Evolutionary conservation across 371 early-diverging fungal species (phyloP).

Genomic region (Nematocida ausubeli): DNA sequence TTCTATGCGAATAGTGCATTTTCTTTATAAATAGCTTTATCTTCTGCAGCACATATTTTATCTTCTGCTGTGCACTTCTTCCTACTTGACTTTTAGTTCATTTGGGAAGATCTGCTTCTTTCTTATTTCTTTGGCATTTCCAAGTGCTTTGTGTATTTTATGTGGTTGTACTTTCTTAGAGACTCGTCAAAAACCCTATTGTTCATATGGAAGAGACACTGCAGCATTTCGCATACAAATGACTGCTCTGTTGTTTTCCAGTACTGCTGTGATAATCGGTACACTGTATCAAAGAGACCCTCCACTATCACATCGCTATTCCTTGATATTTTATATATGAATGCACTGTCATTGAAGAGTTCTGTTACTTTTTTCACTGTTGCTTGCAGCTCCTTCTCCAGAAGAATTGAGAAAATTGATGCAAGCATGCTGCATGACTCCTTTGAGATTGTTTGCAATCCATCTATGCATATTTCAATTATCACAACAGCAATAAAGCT

Average conservation of each 20-base stretch:
- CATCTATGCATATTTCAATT: background rate
- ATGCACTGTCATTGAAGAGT: background rate
- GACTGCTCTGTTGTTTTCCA: constrained; percentile 42
- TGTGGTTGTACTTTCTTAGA: constrained; percentile 17
- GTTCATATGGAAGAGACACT: constrained; percentile 23
- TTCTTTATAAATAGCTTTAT: background rate
- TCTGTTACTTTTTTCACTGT: background rate
- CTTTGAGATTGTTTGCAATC: background rate
- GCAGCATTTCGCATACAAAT: constrained; percentile 13
- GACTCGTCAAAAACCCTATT: constrained; percentile 7
- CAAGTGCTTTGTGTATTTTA: background rate
- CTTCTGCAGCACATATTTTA: background rate
- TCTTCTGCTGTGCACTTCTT: background rate
- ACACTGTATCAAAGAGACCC: constrained; percentile 11
- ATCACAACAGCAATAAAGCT: constrained; percentile 9
- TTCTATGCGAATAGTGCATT: no score
- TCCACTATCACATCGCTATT: constrained; percentile 18
- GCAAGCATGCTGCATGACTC: background rate
- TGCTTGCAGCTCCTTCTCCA: constrained; percentile 20
- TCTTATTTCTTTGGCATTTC: background rate
- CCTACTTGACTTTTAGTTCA: background rate
- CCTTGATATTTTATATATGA: background rate
- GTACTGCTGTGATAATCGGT: constrained; percentile 34
- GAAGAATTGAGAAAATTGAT: background rate
- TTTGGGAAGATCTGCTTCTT: background rate